A percentile compares a stretch with the other conserved stretches of the same genome.
phyloP scores from a whole-genome alignment of 768 basidiomycete genomes.

The Leccinum uliginosum region DNA sequence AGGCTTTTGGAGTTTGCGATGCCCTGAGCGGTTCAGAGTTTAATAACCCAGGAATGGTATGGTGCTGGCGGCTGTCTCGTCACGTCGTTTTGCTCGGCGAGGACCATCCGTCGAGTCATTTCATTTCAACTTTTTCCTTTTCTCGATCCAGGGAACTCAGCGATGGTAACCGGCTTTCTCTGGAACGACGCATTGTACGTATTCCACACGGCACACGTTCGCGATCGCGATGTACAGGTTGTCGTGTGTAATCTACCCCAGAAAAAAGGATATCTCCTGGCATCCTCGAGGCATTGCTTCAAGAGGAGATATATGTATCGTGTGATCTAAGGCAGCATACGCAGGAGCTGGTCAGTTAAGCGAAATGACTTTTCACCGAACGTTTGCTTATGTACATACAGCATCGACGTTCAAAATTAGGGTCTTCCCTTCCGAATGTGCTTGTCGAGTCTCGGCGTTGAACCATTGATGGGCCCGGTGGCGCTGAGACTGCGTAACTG shows the following conservation, averaged over 20 bases:
- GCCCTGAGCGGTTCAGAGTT: neutral
- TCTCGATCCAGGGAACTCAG: neutral
- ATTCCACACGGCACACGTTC: neutral
- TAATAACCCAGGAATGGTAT: neutral
- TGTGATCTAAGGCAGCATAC: neutral
- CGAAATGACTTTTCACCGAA: neutral
- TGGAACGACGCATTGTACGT: neutral
- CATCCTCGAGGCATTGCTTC: neutral
- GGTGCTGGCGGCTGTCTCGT: neutral
- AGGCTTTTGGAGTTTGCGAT: neutral
- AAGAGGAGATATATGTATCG: neutral
- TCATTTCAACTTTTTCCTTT: neutral
- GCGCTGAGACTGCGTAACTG: neutral
- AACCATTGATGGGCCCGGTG: neutral
- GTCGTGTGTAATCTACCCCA: neutral
- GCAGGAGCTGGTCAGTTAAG: neutral
- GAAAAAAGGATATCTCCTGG: neutral
- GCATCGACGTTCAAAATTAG: neutral
- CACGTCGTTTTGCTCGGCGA: neutral
- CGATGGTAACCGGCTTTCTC: neutral
- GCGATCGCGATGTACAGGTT: neutral
- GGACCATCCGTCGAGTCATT: neutral
- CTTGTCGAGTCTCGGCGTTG: neutral
- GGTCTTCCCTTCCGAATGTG: neutral
- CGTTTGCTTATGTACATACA: neutral